Base-by-base conservation (phyloP, 2,329 filamentous ascomycete genomes). In the Penicillium paneum region DNA sequence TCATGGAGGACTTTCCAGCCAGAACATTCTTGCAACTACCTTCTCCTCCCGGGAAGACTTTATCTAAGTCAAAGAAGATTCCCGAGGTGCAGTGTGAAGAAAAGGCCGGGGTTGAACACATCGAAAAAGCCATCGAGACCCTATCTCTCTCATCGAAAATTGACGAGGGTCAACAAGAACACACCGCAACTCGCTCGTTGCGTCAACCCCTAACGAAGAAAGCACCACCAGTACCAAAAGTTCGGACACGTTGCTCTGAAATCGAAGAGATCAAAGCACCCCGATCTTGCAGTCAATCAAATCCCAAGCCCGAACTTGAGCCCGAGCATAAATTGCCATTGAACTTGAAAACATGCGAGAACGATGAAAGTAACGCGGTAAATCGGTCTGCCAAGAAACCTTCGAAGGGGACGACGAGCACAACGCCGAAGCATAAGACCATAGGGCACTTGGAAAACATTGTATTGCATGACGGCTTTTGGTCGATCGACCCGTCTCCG, bases 391-490 rank as follows among this genome's bases (percentile, higher is more conserved):
- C 49, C 15, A 40, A 38, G 13, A 44, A 53, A 17, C 5, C 44
- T 11, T n/a, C 15, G 3, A 28, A 44, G 40, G 39, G 38, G 13
- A 21, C 11, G 12, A 39, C 12, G 29, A 26, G n/a, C 24, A 11
- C 19, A 28, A 15, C 8, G 10, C 21, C 45, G 10, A 39, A 52
- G 11, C 24, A 24, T 3, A 51, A 51, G 41, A 56, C 52, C 8
- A 48, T 31, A 3, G 56, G 51, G 0, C 52, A 66, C 19, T 24
- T 61, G 31, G 65, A 65, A 42, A 62, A 61, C 31, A 55, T 69
- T 21, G 56, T 48, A 26, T 56, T 55, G 3, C 44, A 53, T 3
- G 49, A 66, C 44, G 67, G 67, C 6, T 66, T 65, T 36, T 69
- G 67, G 67, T 54, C 51, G 5, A 52, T 65, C 21, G 55, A 67